Base-by-base conservation (phyloP, 1,284 basidiomycete species). In the Ustilago tritici region DNA sequence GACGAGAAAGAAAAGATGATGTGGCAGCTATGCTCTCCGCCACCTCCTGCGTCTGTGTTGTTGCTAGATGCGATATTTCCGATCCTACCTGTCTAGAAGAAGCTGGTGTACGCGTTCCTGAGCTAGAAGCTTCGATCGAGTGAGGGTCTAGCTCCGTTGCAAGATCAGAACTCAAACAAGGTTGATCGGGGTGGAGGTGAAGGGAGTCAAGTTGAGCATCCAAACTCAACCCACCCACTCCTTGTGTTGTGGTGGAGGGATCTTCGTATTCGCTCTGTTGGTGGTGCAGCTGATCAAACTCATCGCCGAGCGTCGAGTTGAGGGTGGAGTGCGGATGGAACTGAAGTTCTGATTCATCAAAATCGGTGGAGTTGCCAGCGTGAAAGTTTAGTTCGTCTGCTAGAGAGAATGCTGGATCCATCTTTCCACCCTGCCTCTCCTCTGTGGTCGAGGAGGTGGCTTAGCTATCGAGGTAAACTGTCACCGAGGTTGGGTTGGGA, bases 361-460 rank as follows among this genome's bases (percentile, higher is more conserved):
- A 19, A 55, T 40, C 31, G 23, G 15, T 19, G 12, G 19, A 15
- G 41, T 34, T 34, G 17, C 57, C 3, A 1, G 43, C 19, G 41
- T 46, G n/a, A 34, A 31, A 35, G 55, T 63, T 34, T 12, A 72
- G 55, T 53, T 77, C 70, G 55, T 69, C 70, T 0, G 69, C 69
- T 14, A 72, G 60, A 32, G 70, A 72, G 32, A 77, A 77, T 0
- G 75, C 66, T 31, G 75, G 75, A 56, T 77, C 75, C 75, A 77
- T 77, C 11, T 49, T 49, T 28, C 23, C 47, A 28, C 23, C 23
- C 23, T 28, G 23, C 23, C 23, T 28, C 23, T 28, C 23, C 23
- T 28, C 23, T 28, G 23, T 0, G 23, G 3, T 28, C 23, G 23
- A 28, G 23, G 23, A 28, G 23, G 23, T 0, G 23, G 23, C 23